Evolutionary conservation across 2,329 filamentous ascomycete species (phyloP).

Genomic region (Claviceps arundinis): DNA sequence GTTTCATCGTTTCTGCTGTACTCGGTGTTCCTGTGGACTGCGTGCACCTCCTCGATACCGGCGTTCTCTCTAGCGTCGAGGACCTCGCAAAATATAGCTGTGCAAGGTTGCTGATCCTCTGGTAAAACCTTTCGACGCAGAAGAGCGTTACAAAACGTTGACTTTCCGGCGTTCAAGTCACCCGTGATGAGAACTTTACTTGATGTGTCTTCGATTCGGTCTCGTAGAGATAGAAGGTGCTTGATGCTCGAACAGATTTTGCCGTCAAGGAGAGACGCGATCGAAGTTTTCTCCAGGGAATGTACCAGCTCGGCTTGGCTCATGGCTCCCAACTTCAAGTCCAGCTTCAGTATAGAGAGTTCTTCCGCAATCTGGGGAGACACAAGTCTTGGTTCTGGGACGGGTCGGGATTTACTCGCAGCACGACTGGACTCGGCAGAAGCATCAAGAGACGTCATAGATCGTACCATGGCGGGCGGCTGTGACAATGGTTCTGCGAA

Average conservation of each 20-base stretch:
- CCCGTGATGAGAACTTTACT: constrained; percentile 95
- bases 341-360: constrained; percentile 88
- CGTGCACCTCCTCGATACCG: constrained; percentile 88
- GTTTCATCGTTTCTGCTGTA: constrained; percentile 89
- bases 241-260: constrained; percentile 91
- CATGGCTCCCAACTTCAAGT: constrained; percentile 76
- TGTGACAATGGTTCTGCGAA: constrained; percentile 22
- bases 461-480: constrained; percentile 46
- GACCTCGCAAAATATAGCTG: constrained; percentile 96
- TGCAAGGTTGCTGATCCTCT: constrained; percentile 96
- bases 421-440: constrained; percentile 60
- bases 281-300: constrained; percentile 81
- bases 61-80: constrained; percentile 84
- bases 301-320: constrained; percentile 87
- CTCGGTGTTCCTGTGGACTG: constrained; percentile 64
- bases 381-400: constrained; percentile 67
- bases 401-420: constrained; percentile 42
- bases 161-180: constrained; percentile 94
- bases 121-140: constrained; percentile 83
- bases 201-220: constrained; percentile 91
- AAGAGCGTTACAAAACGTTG: constrained; percentile 97
- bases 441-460: constrained; percentile 54
- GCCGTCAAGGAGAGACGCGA: constrained; percentile 80
- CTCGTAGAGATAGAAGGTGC: constrained; percentile 72
- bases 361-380: constrained; percentile 89